Evolutionary conservation across 495 filamentous ascomycete genomes (phyloP).

Genomic region (Usnea hakonensis): DNA sequence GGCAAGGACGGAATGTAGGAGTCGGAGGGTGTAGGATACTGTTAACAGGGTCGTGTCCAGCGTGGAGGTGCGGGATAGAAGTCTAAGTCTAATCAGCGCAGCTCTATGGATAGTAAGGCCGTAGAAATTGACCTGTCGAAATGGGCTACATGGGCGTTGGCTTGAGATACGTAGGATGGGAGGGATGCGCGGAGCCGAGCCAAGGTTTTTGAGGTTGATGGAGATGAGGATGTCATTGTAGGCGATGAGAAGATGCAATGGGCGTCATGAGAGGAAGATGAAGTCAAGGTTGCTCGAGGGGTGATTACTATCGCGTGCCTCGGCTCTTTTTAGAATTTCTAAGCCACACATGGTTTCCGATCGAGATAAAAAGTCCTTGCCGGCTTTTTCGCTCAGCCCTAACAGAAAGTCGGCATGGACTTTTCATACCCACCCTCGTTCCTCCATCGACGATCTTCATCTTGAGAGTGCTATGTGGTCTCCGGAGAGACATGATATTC

Average conservation of each 20-base stretch:
- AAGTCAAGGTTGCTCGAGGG: not conserved
- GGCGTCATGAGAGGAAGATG: not conserved
- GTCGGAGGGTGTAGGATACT: conserved; percentile 55
- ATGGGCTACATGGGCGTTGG: conserved; percentile 10
- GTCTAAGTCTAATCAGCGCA: conserved; percentile 33
- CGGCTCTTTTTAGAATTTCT: no score
- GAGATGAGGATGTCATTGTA: not conserved
- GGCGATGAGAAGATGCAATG: not conserved
- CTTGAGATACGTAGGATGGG: not conserved
- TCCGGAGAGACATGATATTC: no score
- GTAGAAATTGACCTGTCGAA: conserved; percentile 27
- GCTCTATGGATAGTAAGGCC: conserved; percentile 33
- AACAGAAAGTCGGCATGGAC: no score
- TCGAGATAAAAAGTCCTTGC: no score
- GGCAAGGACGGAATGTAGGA: conserved; percentile 31
- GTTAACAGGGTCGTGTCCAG: conserved; percentile 56
- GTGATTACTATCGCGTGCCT: not conserved
- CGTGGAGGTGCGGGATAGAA: conserved; percentile 50
- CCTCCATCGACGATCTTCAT: no score
- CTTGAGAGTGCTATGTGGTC: no score
- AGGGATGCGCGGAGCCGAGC: not conserved
- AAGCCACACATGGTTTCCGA: no score
- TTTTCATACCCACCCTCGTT: no score
- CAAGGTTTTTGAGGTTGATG: not conserved
- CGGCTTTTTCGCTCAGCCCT: no score